Percentiles rank a stretch among this genome's conserved stretches.
These are phyloP conservation scores for Lachnum nothofagi DNA, from an alignment of 2,329 filamentous ascomycete genomes.

Conservation along the genomic window DNA sequence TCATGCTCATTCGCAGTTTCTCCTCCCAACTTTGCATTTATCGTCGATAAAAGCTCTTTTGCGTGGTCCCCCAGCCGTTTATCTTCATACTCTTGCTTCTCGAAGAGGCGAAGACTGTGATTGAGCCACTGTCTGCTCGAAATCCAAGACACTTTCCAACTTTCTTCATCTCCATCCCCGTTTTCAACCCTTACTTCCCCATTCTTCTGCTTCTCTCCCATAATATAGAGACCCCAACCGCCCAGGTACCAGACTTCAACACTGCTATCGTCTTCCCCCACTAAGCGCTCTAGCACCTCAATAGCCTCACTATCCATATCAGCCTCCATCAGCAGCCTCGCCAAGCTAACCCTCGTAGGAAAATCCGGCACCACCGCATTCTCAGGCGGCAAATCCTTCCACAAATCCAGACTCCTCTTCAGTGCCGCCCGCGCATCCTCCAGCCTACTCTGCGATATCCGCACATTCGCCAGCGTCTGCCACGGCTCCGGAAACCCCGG, in stretches of 20 bases:
- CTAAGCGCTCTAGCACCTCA: slow-evolving; percentile 75
- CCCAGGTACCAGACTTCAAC: slow-evolving; percentile 97
- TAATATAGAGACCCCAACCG: slow-evolving; percentile 83
- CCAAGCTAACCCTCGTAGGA: slow-evolving; percentile 74
- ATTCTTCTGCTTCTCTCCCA: slow-evolving; percentile 62
- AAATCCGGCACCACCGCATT: slow-evolving; percentile 78
- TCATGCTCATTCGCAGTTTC: slow-evolving; percentile 52
- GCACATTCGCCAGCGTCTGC: slow-evolving; percentile 88
- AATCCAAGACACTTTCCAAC: slow-evolving; percentile 53
- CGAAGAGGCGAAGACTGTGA: slow-evolving; percentile 75
- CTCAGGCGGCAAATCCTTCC: slow-evolving; percentile 71
- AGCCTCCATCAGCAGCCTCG: slow-evolving; percentile 83
- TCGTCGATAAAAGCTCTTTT: slow-evolving; percentile 59
- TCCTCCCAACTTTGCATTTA: slow-evolving; percentile 61
- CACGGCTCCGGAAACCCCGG: slow-evolving; percentile 81
- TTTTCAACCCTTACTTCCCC: slow-evolving; percentile 33
- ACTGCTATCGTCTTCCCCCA: slow-evolving; percentile 85
- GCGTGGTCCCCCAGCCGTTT: slow-evolving; percentile 72
- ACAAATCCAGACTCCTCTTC: slow-evolving; percentile 71
- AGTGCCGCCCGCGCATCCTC: slow-evolving; percentile 80
- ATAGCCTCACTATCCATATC: slow-evolving; percentile 80
- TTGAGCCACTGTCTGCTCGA: slow-evolving; percentile 79
- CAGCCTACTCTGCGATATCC: slow-evolving; percentile 76
- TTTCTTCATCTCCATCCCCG: slow-evolving; percentile 41
- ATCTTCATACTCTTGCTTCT: slow-evolving; percentile 77